Evolutionary conservation across 1,284 basidiomycete species (phyloP), one percentile per base, ranked within the genome.

Genomic region (Ceratobasidium sp.): DNA sequence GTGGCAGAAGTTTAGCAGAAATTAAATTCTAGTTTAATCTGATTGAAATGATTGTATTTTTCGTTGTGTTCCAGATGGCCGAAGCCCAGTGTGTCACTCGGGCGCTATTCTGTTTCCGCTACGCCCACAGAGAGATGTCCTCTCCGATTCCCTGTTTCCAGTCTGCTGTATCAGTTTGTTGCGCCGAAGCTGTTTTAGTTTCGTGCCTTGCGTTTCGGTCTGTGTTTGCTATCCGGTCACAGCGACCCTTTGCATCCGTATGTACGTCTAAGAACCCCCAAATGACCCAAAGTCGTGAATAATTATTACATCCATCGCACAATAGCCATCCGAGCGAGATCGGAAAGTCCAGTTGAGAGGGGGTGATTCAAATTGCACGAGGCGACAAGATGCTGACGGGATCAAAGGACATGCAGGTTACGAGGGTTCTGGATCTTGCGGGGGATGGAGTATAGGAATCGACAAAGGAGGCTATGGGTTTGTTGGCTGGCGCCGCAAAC

Each of bases 401-500:
- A 70, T 59, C 67, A 58, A 70, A 70, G 67, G 67, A 50, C 34
- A 21, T 36, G 41, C 28, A 48, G 41, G 30, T 58, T 30, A 53
- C 52, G 18, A 46, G 39, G 53, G 30, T 32, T 58, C n/a, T 36
- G 23, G 14, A 26, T 2, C 30, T 21, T 6, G 26, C 41, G 65
- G 67, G 23, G 55, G 55, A 28, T 18, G 28, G 39, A 21, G 48
- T 39, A 46, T 36, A 55, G 52, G 14, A 46, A 4, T 43, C 2
- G 39, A 52, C 61, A 48, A 65, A 60, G 50, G 62, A 4, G 43
- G 21, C 28, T 32, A 70, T 1, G 53, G 41, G 16, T 55, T 55
- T n/a, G 36, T 16, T n/a, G 72, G 55, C 28, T 72, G 67, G 32
- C 64, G 57, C 72, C 91, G 86, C 59, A 92, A 80, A 46, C 88